phyloP scores from a whole-genome alignment of 306 rosid genomes.

The Ochetophila trinervis region DNA sequence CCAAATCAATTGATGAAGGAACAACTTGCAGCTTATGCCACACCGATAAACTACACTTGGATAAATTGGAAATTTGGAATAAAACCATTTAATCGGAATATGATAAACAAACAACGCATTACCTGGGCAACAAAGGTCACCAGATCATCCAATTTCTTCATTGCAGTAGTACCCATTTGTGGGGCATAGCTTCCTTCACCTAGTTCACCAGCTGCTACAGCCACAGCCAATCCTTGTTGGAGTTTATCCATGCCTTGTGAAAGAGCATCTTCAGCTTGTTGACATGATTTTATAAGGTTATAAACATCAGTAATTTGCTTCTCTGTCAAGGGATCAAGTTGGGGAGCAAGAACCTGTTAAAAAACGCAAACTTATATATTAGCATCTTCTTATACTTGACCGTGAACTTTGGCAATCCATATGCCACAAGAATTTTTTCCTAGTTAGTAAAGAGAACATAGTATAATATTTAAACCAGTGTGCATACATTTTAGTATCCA shows the following conservation, averaged over 20 bases:
- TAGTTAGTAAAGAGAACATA: no score
- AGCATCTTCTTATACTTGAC: conserved; percentile 5
- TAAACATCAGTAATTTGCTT: conserved; percentile 47
- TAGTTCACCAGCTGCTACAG: conserved; percentile 52
- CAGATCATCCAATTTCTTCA: conserved; percentile 74
- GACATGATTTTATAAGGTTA: conserved; percentile 70
- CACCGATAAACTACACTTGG: background rate
- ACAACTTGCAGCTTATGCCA: background rate
- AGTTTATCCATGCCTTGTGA: conserved; percentile 87
- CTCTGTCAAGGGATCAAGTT: conserved; percentile 60
- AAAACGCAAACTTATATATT: conserved; percentile 17
- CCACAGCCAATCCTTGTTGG: conserved; percentile 52
- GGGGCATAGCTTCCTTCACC: conserved; percentile 48
- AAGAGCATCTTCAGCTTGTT: conserved; percentile 95
- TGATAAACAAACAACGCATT: conserved; percentile 10
- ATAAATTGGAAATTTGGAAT: background rate
- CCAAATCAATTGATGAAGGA: no score
- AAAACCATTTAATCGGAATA: conserved; percentile 1
- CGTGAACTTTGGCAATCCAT: background rate
- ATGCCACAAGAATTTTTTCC: no score
- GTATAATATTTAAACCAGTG: background rate
- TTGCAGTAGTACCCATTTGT: conserved; percentile 51
- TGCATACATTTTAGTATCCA: no score
- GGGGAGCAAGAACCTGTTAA: conserved; percentile 71
- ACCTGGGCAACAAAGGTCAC: conserved; percentile 78